Evolutionary conservation across 495 filamentous ascomycete genomes (phyloP), one percentile per base, ranked within the genome.

Genomic region (Penicillium odoratum): DNA sequence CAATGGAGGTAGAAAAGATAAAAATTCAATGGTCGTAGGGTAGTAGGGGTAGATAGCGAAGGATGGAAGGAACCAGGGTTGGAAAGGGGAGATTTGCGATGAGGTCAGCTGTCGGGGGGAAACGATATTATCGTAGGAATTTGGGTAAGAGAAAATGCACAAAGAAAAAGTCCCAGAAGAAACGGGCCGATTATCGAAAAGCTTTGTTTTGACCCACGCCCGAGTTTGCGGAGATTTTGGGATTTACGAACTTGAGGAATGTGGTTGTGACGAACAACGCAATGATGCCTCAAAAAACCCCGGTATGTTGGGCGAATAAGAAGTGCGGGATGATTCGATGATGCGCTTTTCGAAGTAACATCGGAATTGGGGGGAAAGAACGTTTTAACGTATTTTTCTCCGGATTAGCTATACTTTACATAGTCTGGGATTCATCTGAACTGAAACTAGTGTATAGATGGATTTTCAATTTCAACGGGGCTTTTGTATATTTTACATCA

Each of bases 181-280:
- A 21, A 54, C 60, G 60, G 60, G 40, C 55, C 56, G 58, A 9
- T 30, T 56, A 21, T 51, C 16, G 6, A 7, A 28, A 52, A 51
- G 18, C 18, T 74, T 76, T 74, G 69, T 76, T 75, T 69, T 70
- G 74, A 69, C 67, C 70, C 68, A 69, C 67, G 67, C 49, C 36
- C 18, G 34, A 52, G 38, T 28, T 21, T 31, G 34, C 33, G 56
- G 48, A 47, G 48, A 47, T 46, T 46, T 59, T 38, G n/a, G n/a
- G 40, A 45, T 50, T 54, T 43, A 25, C 3, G 8, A 28, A 4
- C 48, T 51, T 10, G 58, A 58, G 60, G 66, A 60, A 69, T 63
- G 66, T 67, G 67, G 58, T 58, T 57, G 66, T 66, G 55, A 66
- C 56, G 50, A 61, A 57, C 40, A 53, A 57, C 42, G 42, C 51